These are phyloP conservation scores for Stygiomarasmius scandens DNA, from an alignment of 1,284 basidiomycete genomes.

Conservation along the genomic window DNA sequence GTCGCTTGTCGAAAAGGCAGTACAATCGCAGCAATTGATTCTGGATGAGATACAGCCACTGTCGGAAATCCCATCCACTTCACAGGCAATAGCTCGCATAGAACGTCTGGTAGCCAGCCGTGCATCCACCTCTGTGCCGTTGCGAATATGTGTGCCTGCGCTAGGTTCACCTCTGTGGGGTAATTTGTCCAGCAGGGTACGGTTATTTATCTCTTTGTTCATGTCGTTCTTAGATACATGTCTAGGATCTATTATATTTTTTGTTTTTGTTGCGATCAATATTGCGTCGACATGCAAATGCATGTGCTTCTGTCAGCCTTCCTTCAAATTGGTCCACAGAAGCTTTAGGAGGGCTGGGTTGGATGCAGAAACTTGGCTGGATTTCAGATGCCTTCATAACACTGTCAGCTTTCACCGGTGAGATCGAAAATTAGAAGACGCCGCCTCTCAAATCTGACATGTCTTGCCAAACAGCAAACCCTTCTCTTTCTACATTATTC, in stretches of 20 bases:
- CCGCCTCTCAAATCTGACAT: slow-evolving; percentile 10
- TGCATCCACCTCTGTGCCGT: slow-evolving; percentile 33
- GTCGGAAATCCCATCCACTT: background rate
- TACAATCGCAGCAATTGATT: slow-evolving; percentile 38
- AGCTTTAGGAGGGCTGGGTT: slow-evolving; percentile 61
- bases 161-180: slow-evolving; percentile 79
- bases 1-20: slow-evolving; percentile 47
- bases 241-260: slow-evolving; percentile 71
- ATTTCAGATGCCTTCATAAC: slow-evolving; percentile 75
- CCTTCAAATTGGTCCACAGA: slow-evolving; percentile 61
- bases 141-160: slow-evolving; percentile 70
- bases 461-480: slow-evolving; percentile 53
- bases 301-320: slow-evolving; percentile 71
- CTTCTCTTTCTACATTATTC: slow-evolving; percentile 67
- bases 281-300: slow-evolving; percentile 58
- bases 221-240: slow-evolving; percentile 15
- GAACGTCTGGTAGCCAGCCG: slow-evolving; percentile 13
- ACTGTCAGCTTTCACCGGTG: slow-evolving; percentile 81
- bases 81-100: slow-evolving; percentile 1
- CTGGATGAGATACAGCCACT: slow-evolving; percentile 30
- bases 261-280: slow-evolving; percentile 65
- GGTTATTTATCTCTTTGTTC: slow-evolving; percentile 22
- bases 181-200: slow-evolving; percentile 57
- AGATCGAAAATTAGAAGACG: slow-evolving; percentile 23
- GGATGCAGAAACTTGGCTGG: slow-evolving; percentile 82